Percentiles rank a stretch among this genome's conserved stretches.
phyloP scores from a whole-genome alignment of 2,329 filamentous ascomycete genomes.

The Chaetomiaceae sp. region DNA sequence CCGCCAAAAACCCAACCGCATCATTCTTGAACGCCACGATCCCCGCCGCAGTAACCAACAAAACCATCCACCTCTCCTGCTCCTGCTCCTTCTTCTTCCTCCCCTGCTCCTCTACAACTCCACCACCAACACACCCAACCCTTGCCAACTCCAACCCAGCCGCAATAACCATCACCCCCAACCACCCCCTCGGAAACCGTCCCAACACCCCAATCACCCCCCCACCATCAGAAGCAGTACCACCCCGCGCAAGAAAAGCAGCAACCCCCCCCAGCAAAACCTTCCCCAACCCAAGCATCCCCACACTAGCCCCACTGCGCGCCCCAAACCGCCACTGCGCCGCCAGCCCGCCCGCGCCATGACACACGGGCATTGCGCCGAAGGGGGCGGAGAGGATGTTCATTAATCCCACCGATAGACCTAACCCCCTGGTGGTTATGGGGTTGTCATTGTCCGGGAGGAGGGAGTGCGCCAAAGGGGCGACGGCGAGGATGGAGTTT shows the following conservation, averaged over 20 bases:
- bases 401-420: slow-evolving; percentile 75
- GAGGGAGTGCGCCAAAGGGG: slow-evolving; percentile 71
- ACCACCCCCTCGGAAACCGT: slow-evolving; percentile 67
- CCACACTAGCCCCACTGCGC: slow-evolving; percentile 76
- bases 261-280: slow-evolving; percentile 67
- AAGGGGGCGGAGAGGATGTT: slow-evolving; percentile 87
- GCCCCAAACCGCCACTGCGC: slow-evolving; percentile 90
- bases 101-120: slow-evolving; percentile 13
- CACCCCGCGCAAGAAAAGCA: slow-evolving; percentile 42
- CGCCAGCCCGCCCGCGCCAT: slow-evolving; percentile 85
- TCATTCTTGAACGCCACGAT: slow-evolving; percentile 87
- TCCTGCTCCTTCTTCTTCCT: slow-evolving; percentile 47
- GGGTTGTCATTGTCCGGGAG: slow-evolving; percentile 48
- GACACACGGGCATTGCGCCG: slow-evolving; percentile 91
- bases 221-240: slow-evolving; percentile 52
- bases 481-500: slow-evolving; percentile 87
- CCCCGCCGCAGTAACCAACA: slow-evolving; percentile 80
- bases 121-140: slow-evolving; percentile 47
- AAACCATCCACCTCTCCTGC: slow-evolving; percentile 75
- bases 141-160: slow-evolving; percentile 75
- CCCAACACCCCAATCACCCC: slow-evolving; percentile 66
- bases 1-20: slow-evolving; percentile 77
- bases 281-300: slow-evolving; percentile 74
- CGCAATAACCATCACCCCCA: slow-evolving; percentile 86
- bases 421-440: slow-evolving; percentile 57